These are phyloP conservation scores for Salvia hispanica DNA, from an alignment of 257 asterid species.

Conservation along the genomic window DNA sequence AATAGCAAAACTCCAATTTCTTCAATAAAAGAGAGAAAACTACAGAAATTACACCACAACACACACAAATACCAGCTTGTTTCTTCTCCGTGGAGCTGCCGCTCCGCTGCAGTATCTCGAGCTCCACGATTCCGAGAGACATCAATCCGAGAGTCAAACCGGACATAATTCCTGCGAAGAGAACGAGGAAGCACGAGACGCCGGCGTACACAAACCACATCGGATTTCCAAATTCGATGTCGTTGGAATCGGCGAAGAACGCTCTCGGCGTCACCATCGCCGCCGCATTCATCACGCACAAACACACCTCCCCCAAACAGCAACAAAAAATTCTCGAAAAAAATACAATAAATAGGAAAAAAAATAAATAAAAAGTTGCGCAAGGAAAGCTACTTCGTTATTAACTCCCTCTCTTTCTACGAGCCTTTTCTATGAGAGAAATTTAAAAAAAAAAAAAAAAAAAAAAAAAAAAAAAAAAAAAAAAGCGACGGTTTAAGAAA, in stretches of 20 bases:
- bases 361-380: not conserved
- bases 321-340: not conserved
- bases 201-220: constrained; percentile 95
- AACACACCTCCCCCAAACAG: not conserved
- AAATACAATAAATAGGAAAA: not conserved
- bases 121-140: constrained; percentile 94
- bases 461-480: not conserved
- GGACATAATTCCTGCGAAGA: constrained; percentile 96
- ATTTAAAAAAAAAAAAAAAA: not conserved
- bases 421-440: not conserved
- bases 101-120: constrained; percentile 83
- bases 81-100: constrained; percentile 73
- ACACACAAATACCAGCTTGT: constrained; percentile 68
- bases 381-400: constrained; percentile 9
- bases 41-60: not conserved
- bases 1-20: not conserved
- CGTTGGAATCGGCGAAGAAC: constrained; percentile 60
- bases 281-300: constrained; percentile 38
- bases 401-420: constrained; percentile 4
- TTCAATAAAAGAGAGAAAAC: not conserved
- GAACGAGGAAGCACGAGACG: constrained; percentile 82
- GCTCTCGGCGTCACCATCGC: constrained; percentile 51
- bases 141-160: constrained; percentile 90
- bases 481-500: constrained; percentile 17
- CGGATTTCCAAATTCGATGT: constrained; percentile 80